Percentiles rank a stretch among this genome's conserved stretches.
Conservation (phyloP, 192 early-diverging fungal genomes). For the Backusella mclennaniae region DNA sequence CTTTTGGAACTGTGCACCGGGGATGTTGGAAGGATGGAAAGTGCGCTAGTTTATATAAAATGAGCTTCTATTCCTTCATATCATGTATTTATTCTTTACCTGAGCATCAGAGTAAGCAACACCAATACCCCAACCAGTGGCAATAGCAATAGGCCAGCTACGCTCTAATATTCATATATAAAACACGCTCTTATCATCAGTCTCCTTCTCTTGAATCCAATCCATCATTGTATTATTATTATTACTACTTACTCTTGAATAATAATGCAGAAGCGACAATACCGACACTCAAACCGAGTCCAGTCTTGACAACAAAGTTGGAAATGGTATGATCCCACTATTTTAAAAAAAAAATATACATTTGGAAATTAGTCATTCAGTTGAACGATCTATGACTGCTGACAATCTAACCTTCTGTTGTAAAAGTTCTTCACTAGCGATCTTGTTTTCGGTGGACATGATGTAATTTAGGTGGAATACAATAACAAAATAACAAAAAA, state of each 20-base stretch:
- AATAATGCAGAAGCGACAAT: slow-evolving; percentile 84
- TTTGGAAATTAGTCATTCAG: too few species aligned
- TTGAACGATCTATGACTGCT: not conserved
- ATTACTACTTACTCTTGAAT: slow-evolving; percentile 68
- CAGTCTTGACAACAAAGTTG: slow-evolving; percentile 80
- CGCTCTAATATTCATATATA: slow-evolving; percentile 51
- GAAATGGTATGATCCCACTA: slow-evolving; percentile 87
- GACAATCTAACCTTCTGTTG: slow-evolving; percentile 53
- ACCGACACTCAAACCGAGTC: slow-evolving; percentile 79
- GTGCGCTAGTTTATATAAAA: slow-evolving; percentile 28
- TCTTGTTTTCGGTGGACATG: slow-evolving; percentile 34
- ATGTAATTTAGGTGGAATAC: not conserved
- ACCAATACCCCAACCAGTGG: slow-evolving; percentile 81
- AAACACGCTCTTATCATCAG: not conserved
- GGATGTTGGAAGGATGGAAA: slow-evolving; percentile 53
- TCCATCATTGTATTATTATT: not conserved
- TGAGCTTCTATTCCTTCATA: not conserved
- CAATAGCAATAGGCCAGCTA: slow-evolving; percentile 83
- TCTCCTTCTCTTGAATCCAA: not conserved
- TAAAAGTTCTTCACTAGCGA: slow-evolving; percentile 61
- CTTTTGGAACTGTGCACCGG: slow-evolving; percentile 44
- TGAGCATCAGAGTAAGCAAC: slow-evolving; percentile 81
- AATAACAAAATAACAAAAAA: slow-evolving; percentile 12
- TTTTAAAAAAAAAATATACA: not conserved
- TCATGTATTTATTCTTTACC: slow-evolving; percentile 16